phyloP scores from a whole-genome alignment of 129 eudicot species.

The Helichrysum umbraculigerum region DNA sequence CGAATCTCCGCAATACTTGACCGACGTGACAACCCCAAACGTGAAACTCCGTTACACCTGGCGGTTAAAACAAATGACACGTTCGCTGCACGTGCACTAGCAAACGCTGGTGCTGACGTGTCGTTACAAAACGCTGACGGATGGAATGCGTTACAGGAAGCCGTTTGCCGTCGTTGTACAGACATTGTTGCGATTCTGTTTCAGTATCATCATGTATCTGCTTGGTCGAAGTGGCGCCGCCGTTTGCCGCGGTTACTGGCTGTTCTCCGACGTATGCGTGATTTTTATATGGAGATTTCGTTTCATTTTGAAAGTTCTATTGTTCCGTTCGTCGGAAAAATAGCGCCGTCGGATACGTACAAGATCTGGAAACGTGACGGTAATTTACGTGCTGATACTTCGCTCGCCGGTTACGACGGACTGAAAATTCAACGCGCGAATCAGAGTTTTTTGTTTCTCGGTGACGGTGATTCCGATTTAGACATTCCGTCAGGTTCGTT shows the following conservation, averaged over 20 bases:
- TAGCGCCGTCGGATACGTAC: conserved; percentile 95
- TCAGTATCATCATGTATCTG: conserved; percentile 75
- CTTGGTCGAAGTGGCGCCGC: conserved; percentile 96
- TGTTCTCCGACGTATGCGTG: conserved; percentile 76
- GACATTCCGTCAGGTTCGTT: conserved; percentile 68
- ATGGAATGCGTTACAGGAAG: conserved; percentile 92
- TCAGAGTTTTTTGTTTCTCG: conserved; percentile 90
- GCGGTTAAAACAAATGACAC: conserved; percentile 83
- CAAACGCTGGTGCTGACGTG: conserved; percentile 83
- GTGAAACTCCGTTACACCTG: conserved; percentile 82
- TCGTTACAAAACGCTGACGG: conserved; percentile 91
- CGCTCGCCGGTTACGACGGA: conserved; percentile 95
- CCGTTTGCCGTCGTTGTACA: conserved; percentile 57
- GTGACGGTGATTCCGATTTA: conserved; percentile 51
- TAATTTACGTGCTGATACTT: conserved; percentile 83
- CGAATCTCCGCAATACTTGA: conserved; percentile 61
- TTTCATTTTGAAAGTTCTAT: conserved; percentile 91
- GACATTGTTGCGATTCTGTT: conserved; percentile 61
- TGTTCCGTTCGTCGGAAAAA: conserved; percentile 85
- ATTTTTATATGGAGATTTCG: conserved; percentile 89
- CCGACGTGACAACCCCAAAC: conserved; percentile 68
- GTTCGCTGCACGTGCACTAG: conserved; percentile 55
- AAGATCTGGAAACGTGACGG: conserved; percentile 95
- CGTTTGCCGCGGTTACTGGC: conserved; percentile 73
- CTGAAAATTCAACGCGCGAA: conserved; percentile 89